A percentile compares a stretch with the other conserved stretches of the same genome.
These are phyloP conservation scores for Podospora bellae-mahoneyi DNA, from an alignment of 495 filamentous ascomycete genomes.

Conservation along the genomic window DNA sequence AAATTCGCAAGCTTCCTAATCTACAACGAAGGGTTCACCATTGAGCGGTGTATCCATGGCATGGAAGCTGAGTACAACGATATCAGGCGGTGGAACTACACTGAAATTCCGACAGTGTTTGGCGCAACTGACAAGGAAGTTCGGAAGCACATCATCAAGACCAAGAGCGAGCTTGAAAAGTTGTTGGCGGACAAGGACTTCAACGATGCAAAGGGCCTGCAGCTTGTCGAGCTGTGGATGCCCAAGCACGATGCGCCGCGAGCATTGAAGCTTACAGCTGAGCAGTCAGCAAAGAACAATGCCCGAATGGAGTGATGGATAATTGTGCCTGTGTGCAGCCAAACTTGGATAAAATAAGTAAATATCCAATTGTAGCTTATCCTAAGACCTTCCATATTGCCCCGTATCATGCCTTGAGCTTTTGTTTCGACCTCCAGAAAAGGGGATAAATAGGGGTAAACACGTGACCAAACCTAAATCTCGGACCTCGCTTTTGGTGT, in stretches of 20 bases:
- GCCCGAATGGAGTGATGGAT: conserved; percentile 29
- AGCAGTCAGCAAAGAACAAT: conserved; percentile 60
- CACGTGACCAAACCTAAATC: conserved; percentile 16
- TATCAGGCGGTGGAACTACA: conserved; percentile 69
- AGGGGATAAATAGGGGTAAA: conserved; percentile 9
- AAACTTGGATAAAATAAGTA: not conserved
- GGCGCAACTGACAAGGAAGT: conserved; percentile 56
- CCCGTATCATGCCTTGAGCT: not conserved
- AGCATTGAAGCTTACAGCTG: conserved; percentile 67
- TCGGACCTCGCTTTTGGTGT: not conserved
- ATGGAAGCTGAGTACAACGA: conserved; percentile 80
- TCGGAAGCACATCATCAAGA: conserved; percentile 66
- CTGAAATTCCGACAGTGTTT: conserved; percentile 64
- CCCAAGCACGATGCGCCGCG: conserved; percentile 74
- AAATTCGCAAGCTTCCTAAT: conserved; percentile 58
- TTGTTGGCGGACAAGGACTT: conserved; percentile 69
- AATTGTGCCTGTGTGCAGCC: not conserved
- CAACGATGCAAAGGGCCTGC: conserved; percentile 41
- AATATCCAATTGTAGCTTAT: too few species aligned
- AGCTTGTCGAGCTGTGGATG: conserved; percentile 88
- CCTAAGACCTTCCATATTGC: not conserved
- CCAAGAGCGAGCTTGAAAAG: conserved; percentile 62
- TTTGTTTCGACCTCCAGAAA: not conserved
- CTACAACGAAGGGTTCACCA: conserved; percentile 73
- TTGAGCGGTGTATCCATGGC: conserved; percentile 72